Conservation (phyloP, 2,329 filamentous ascomycete genomes). For the Sclerotinia subarctica region DNA sequence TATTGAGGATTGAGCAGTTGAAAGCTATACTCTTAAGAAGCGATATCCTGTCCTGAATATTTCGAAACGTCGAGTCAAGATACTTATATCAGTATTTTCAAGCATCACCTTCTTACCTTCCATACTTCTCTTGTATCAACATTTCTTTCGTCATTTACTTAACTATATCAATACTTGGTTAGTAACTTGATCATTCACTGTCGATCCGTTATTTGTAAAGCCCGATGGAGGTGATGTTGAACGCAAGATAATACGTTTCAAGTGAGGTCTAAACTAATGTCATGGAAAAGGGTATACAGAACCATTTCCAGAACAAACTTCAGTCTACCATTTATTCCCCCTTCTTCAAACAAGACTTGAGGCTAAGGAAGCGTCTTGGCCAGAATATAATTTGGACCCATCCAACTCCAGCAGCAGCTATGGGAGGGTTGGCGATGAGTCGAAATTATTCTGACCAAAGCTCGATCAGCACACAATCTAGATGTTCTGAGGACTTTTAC, state of each 20-base stretch:
- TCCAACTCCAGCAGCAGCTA: neutral
- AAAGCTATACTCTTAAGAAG: neutral
- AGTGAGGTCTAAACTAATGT: constrained; percentile 18
- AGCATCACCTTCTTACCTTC: neutral
- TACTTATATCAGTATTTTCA: neutral
- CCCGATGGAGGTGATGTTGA: neutral
- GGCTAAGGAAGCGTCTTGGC: neutral
- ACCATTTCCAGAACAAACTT: constrained; percentile 6
- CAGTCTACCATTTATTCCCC: constrained; percentile 8
- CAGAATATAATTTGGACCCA: neutral
- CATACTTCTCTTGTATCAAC: neutral
- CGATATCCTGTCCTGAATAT: neutral
- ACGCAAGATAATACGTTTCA: neutral
- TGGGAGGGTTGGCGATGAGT: constrained; percentile 15
- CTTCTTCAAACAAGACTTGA: neutral
- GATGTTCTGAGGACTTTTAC: constrained; percentile 2
- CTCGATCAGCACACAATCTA: constrained; percentile 19
- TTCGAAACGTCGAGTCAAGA: neutral
- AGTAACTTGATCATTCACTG: neutral
- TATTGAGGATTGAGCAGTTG: neutral
- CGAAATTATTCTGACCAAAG: constrained; percentile 18
- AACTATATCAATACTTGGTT: neutral
- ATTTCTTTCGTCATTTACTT: neutral
- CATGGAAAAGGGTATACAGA: constrained; percentile 14
- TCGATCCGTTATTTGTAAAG: neutral